These are phyloP conservation scores for Fusarium illudens DNA, from an alignment of 2,329 filamentous ascomycete species.

Conservation along the genomic window DNA sequence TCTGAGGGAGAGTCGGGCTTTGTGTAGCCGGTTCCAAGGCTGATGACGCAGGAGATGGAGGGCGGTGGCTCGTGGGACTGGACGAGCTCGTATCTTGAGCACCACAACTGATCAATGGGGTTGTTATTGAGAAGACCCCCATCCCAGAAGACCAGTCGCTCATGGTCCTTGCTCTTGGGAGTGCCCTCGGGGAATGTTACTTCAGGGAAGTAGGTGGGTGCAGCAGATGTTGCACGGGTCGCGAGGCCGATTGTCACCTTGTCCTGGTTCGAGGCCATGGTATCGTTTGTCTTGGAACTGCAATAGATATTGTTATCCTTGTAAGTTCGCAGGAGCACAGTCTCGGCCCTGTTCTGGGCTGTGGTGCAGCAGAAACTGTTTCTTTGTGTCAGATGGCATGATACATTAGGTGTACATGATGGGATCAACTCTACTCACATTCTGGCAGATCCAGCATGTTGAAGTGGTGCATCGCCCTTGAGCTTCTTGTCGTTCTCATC, in stretches of 20 bases:
- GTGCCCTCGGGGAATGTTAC: conserved; percentile 11
- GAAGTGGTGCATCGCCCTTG: conserved; percentile 24
- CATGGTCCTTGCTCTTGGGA: not conserved
- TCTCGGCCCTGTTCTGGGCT: conserved; percentile 29
- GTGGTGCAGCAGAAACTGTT: conserved; percentile 14
- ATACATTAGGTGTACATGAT: rapidly evolving
- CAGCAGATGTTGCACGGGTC: conserved; percentile 27
- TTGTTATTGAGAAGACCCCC: conserved; percentile 35
- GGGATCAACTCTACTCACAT: conserved; percentile 11
- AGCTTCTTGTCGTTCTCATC: conserved; percentile 27
- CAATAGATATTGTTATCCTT: conserved; percentile 8
- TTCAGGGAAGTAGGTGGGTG: conserved; percentile 30
- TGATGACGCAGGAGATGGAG: conserved; percentile 20
- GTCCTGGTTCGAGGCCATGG: conserved; percentile 1
- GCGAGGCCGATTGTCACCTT: conserved; percentile 34
- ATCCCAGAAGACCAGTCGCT: conserved; percentile 22
- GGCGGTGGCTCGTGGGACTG: not conserved
- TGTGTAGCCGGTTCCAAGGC: conserved; percentile 23
- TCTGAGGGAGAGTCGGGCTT: not conserved
- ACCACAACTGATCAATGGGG: conserved; percentile 33
- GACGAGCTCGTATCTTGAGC: conserved; percentile 30
- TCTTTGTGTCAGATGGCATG: not conserved
- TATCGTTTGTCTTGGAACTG: conserved; percentile 25
- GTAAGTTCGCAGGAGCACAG: conserved; percentile 23
- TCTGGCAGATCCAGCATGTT: conserved; percentile 6